These are phyloP conservation scores for Sonneratia caseolaris DNA, from an alignment of 345 rosid genomes.

Conservation along the genomic window DNA sequence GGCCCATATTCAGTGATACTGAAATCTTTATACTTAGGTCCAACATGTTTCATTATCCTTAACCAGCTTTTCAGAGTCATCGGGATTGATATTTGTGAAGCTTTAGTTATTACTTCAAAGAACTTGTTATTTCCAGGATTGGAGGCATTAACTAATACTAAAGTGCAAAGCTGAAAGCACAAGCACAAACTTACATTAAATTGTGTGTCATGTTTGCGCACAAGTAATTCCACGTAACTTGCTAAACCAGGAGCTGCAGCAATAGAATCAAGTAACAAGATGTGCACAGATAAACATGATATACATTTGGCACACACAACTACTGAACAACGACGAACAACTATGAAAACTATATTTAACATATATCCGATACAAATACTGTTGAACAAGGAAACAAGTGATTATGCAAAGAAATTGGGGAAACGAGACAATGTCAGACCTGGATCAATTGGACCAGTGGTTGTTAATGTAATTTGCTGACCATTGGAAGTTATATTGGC, in stretches of 20 bases:
- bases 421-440: conserved; percentile 36
- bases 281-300: neutral
- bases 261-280: neutral
- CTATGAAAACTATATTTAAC: neutral
- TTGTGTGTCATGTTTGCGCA: conserved; percentile 84
- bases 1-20: neutral
- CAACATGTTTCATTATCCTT: neutral
- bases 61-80: neutral
- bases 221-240: conserved; percentile 89
- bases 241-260: conserved; percentile 88
- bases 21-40: neutral
- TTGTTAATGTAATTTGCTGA: conserved; percentile 43
- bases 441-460: conserved; percentile 71
- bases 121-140: neutral
- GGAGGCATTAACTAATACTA: neutral
- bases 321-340: neutral
- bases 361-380: neutral
- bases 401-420: conserved; percentile 9
- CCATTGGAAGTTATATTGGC: conserved; percentile 50
- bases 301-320: neutral
- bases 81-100: neutral
- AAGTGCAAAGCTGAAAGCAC: neutral
- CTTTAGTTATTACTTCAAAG: neutral
- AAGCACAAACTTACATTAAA: conserved; percentile 48
- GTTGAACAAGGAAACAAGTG: neutral